Base-by-base conservation (phyloP, 83 land plant genomes). In the Picea abies region DNA sequence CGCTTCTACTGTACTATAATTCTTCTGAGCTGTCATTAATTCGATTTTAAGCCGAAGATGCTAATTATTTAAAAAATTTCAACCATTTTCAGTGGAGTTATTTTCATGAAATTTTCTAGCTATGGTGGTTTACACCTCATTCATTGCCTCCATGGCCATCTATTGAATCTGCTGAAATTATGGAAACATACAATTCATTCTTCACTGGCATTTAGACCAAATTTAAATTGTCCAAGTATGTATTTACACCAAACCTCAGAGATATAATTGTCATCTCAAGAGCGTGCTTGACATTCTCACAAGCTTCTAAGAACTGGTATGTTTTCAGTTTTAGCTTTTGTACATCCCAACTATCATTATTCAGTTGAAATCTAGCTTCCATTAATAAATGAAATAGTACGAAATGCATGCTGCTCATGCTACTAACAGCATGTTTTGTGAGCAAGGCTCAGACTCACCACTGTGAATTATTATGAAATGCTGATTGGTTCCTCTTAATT, bases 1-100 rank as follows among this genome's bases (percentile, higher is more conserved):
- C 5, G 7, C 47, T 25, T 76, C 10, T 75, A 4, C 39, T 76
- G 20, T 49, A 11, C 39, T 49, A 23, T 47, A 75, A 75, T 47
- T 75, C 78, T 9, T 49, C 25, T 25, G 32, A 69, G 60, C 60
- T 17, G 49, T 75, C 78, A 75, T 75, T 22, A 22, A 49, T 75
- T 71, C 20, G 16, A 69, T 69, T 35, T 69, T 15, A 69, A 69
- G 19, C 37, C 39, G 8, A 8, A 56, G 60, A 75, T 49, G 23
- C 77, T 75, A 47, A 16, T 75, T 49, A 47, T 75, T 3, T 14
- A 47, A 7, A 12, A 47, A 4, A 22, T 22, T 26, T 23, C 19
- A 23, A 75, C 2, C 1, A 2, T 22, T 11, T 23, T 14, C 16
- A 75, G n/a, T 75, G 32, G 9, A 47, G 15, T 47, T 12, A 10